Base-by-base conservation (phyloP, 352 stramenopile species). In the Phytophthora lateralis region DNA sequence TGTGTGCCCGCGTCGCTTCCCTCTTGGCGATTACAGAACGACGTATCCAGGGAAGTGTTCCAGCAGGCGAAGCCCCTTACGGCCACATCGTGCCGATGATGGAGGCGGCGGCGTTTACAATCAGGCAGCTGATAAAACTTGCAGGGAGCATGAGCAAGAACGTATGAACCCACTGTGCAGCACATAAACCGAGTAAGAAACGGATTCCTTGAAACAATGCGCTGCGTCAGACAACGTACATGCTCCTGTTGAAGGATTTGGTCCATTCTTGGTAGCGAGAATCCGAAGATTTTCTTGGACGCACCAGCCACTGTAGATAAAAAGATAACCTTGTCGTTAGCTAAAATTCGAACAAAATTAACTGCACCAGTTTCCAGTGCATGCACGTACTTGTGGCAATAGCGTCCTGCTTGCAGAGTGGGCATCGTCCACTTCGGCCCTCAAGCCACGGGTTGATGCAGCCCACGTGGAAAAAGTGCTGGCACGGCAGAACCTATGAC, bases 401-500 rank as follows among this genome's bases (percentile, higher is more conserved):
- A 7, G 86, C 88, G 34, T 91, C 78, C 37, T 89, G 82, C 32
- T 95, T 94, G 66, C 88, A 96, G 6, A 96, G 78, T 32, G 88
- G 88, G 48, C 88, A 96, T 9, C 76, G 60, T 27, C 84, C 80
- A 65, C 85, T 94, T 44, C 82, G 82, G 6, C 70, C 63, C 47
- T 93, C 87, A 8, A 96, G 80, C 88, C 88, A 96, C 41, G 82
- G 83, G 32, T 93, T 85, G 45, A 96, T 96, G 57, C 88, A 96
- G 20, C 86, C 66, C 12, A 89, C 79, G 49, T 96, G 88, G 52
- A 90, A 96, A 52, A 90, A 90, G 50, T 96, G 88, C 21, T 90
- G 79, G 41, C 88, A 96, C 15, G 88, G 86, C 29, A 96, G 76
- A 26, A 95, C 80, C 39, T 45, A 14, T 4, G 1, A 45, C 69